These are phyloP conservation scores for Carpinus fangiana DNA, from an alignment of 306 rosid genomes.

Conservation along the genomic window DNA sequence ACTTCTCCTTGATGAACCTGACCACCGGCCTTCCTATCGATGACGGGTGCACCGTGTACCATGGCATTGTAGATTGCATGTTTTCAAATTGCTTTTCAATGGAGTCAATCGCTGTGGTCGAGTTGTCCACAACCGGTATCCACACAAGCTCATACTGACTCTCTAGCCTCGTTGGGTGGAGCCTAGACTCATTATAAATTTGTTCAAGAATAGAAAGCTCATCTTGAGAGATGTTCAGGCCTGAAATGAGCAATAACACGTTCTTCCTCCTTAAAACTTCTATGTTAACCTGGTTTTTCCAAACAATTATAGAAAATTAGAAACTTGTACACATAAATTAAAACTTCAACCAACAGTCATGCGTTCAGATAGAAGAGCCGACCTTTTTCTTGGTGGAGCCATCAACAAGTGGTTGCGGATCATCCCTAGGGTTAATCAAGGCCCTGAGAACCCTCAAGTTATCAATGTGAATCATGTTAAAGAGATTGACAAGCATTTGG, in stretches of 20 bases:
- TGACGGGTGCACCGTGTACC: conserved; percentile 57
- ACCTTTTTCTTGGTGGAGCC: conserved; percentile 60
- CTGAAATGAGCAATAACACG: conserved; percentile 60
- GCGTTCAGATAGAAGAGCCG: conserved; percentile 22
- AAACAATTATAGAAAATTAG: neutral
- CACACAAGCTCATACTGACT: conserved; percentile 56
- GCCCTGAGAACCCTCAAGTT: conserved; percentile 66
- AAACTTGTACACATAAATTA: neutral
- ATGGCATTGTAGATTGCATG: conserved; percentile 43
- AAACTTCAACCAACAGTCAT: neutral
- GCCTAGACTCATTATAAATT: conserved; percentile 55
- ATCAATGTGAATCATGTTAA: conserved; percentile 45
- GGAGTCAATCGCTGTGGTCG: conserved; percentile 34
- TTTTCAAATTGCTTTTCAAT: conserved; percentile 38
- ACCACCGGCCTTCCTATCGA: conserved; percentile 46
- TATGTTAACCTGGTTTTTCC: conserved; percentile 52
- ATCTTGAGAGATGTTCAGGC: conserved; percentile 49
- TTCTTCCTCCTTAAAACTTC: conserved; percentile 66
- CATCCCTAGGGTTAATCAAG: conserved; percentile 51
- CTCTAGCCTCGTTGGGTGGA: conserved; percentile 35
- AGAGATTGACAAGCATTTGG: conserved; percentile 37
- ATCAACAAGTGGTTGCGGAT: conserved; percentile 52
- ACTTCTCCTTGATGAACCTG: conserved; percentile 47
- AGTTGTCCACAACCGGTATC: conserved; percentile 52
- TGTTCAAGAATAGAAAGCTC: conserved; percentile 66